Base-by-base conservation (phyloP, 1,139 yeast species). In the Candida dubliniensis region DNA sequence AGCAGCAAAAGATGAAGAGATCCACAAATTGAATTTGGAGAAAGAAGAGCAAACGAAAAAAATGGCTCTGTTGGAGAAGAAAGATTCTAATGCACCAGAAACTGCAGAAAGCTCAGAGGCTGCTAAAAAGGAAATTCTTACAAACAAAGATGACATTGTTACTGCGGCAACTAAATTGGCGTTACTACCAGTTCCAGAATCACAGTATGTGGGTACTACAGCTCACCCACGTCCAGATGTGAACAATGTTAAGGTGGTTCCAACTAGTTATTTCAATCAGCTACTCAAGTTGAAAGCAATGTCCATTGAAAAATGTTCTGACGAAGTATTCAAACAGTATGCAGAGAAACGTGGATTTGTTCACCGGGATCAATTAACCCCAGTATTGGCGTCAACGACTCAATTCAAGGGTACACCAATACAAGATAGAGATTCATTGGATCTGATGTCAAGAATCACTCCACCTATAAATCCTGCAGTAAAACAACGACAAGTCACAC, bases 231-330 rank as follows among this genome's bases (percentile, higher is more conserved):
- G 62, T 8, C 81, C 86, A 1, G 87, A 82, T 48, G 62, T 72
- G n/a, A 64, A 67, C 10, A 78, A 79, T 51, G 83, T 83, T 31
- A 82, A 82, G 44, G 81, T 83, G 7, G 58, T 85, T 32, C 90
- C 91, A 11, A 67, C 76, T 8, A 73, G 81, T 3, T 84, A 84
- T 57, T 85, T 82, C 60, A 76, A 76, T 51, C 81, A 80, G 57
- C 63, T 84, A 49, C 61, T 79, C 14, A 71, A 69, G 44, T 67
- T 67, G 40, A 79, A 74, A 46, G 53, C 66, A 2, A 55, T 75
- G 52, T 64, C 71, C 18, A 60, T 78, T 43, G 80, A 76, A 38
- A 71, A 71, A 48, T 65, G 78, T 1, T 54, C 71, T 0, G 77
- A 77, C 46, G 82, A 74, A 9, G 66, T 63, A 4, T 66, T 80